Base-by-base conservation (phyloP, 2,329 filamentous ascomycete genomes). In the Cladosporium austrohemisphaericum region DNA sequence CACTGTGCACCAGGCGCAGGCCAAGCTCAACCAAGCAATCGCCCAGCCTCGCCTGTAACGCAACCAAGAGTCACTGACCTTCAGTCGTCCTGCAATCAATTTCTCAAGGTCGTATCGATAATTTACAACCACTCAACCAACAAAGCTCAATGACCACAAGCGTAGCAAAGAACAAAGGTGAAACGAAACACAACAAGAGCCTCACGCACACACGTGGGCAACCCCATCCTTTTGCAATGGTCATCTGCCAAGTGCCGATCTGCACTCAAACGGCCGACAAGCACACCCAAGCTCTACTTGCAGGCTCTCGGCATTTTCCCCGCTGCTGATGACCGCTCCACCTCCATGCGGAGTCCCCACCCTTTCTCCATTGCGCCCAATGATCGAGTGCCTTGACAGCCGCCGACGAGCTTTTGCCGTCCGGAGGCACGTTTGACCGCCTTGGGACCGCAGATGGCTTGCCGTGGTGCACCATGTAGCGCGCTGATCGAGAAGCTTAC, bases 21-120 rank as follows among this genome's bases (percentile, higher is more conserved):
- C 44, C 44, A 47, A 47, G 44, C 44, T 29, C 18, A 14, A 31
- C 44, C 33, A 47, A 47, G 44, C 44, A 47, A 47, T 19, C 8
- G 44, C 44, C 33, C 13, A 47, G 44, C 18, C 25, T 13, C 14
- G n/a, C n/a, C 19, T 16, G 16, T 14, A 11, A 13, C 19, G 13
- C n/a, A n/a, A 13, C 5, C 26, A 28, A 36, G 32, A 14, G 3
- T 26, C 25, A 26, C 25, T 26, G 6, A 26, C 25, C 11, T 26
- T 11, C 6, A 11, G 25, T 26, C n/a, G n/a, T n/a, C n/a, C n/a
- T n/a, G n/a, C n/a, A n/a, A n/a, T 26, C 25, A 26, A 11, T 11
- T 26, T 11, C 6, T 26, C 25, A 6, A 26, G 25, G 11, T 26
- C 25, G n/a, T n/a, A n/a, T 26, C 25, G 25, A 26, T 26, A 6